A percentile compares a stretch with the other conserved stretches of the same genome.
Evolutionary conservation across 2,329 filamentous ascomycete species (phyloP).

Genomic region (Ceratocystis papillata): DNA sequence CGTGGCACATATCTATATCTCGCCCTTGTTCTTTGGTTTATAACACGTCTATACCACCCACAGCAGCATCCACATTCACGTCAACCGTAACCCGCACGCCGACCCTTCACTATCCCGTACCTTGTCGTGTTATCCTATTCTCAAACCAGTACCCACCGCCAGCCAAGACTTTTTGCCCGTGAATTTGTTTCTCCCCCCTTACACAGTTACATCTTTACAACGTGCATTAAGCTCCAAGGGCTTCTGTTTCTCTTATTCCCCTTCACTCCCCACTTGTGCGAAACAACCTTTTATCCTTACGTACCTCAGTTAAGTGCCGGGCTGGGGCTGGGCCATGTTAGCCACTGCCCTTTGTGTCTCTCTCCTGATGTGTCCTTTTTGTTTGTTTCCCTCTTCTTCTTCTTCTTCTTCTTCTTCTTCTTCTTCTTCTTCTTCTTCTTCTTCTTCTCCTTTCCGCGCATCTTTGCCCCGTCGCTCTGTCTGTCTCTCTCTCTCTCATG

Average conservation of each 20-base stretch:
- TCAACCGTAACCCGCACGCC: no score
- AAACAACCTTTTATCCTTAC: constrained; percentile 7
- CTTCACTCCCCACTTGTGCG: not conserved
- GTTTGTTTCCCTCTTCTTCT: not conserved
- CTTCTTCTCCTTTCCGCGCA: not conserved
- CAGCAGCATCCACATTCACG: no score
- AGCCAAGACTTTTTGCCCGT: not conserved
- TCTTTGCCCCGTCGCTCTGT: not conserved
- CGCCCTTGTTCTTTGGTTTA: no score
- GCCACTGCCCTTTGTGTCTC: not conserved
- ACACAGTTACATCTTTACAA: no score
- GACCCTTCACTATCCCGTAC: not conserved
- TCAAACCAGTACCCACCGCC: not conserved
- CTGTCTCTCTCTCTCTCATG: no score
- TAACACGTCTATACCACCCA: no score
- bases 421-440: not conserved
- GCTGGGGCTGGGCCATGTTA: not conserved
- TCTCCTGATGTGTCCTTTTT: no score
- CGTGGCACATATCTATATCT: no score
- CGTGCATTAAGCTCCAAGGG: not conserved
- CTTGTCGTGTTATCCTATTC: not conserved
- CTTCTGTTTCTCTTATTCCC: not conserved
- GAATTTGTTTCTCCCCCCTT: not conserved
- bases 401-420: not conserved
- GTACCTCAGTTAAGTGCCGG: not conserved